Evolutionary conservation across 2,329 filamentous ascomycete genomes (phyloP).

Genomic region (Verticillium albo-atrum): DNA sequence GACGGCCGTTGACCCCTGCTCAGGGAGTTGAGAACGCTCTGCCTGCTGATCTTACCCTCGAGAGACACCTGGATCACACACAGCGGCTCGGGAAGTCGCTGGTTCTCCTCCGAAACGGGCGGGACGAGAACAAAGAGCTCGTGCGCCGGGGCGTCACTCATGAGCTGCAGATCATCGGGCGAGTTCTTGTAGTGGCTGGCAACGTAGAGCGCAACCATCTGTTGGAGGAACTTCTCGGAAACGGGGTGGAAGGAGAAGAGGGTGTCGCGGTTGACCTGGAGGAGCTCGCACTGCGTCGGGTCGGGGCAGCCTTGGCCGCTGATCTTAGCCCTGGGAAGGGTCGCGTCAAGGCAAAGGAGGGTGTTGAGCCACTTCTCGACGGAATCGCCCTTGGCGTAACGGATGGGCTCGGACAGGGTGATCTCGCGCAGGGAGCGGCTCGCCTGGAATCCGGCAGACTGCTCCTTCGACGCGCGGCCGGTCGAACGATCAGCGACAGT

Average conservation of each 20-base stretch:
- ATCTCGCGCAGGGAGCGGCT: constrained; percentile 85
- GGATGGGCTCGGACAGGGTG: constrained; percentile 87
- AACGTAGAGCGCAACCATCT: constrained; percentile 97
- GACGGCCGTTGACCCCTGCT: constrained; percentile 84
- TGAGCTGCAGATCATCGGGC: constrained; percentile 94
- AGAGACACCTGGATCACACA: constrained; percentile 93
- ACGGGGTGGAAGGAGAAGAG: constrained; percentile 97
- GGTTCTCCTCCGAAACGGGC: constrained; percentile 71
- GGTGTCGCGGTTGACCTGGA: constrained; percentile 94
- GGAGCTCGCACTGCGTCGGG: constrained; percentile 83
- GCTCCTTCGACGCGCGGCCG: constrained; percentile 65
- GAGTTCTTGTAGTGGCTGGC: constrained; percentile 98
- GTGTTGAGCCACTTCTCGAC: constrained; percentile 97
- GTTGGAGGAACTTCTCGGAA: constrained; percentile 93
- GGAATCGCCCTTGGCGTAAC: constrained; percentile 84
- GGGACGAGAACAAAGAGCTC: constrained; percentile 93
- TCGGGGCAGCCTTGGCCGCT: constrained; percentile 79
- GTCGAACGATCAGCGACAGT: constrained; percentile 74
- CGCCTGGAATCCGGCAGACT: constrained; percentile 53
- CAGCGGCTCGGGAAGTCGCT: constrained; percentile 82
- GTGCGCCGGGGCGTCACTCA: constrained; percentile 96
- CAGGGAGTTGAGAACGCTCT: constrained; percentile 86
- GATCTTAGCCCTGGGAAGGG: constrained; percentile 71
- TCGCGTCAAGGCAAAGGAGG: constrained; percentile 89
- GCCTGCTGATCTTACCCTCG: constrained; percentile 89